phyloP scores from a whole-genome alignment of 78 protist species.

The Tieghemostelium lacteum region DNA sequence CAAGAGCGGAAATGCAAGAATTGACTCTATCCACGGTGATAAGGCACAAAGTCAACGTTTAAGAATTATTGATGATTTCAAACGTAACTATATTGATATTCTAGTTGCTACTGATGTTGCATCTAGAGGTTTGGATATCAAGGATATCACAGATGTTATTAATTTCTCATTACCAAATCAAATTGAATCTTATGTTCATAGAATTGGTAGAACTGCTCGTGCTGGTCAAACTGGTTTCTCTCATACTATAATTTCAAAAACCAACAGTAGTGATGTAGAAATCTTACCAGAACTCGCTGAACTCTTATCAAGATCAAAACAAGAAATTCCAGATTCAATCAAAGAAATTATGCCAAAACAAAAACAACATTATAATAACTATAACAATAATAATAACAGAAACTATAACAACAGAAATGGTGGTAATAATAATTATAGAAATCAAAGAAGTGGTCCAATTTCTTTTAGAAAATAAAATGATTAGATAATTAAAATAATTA shows the following conservation, averaged over 20 bases:
- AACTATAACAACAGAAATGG: not conserved
- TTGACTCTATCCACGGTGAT: conserved; percentile 96
- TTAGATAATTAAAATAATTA: no score
- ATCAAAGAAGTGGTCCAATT: conserved; percentile 7
- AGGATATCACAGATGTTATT: conserved; percentile 96
- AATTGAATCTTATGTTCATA: conserved; percentile 97
- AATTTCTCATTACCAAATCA: conserved; percentile 97
- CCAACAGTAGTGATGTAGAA: conserved; percentile 92
- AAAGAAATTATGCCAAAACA: not conserved
- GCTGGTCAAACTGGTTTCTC: conserved; percentile 94
- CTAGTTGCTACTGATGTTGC: conserved; percentile 99
- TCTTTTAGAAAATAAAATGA: conserved; percentile 1
- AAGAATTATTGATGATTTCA: conserved; percentile 40
- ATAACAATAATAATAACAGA: not conserved
- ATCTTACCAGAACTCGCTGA: conserved; percentile 81
- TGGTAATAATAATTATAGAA: conserved; percentile 1
- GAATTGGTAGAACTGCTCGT: conserved; percentile 87
- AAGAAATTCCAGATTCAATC: conserved; percentile 20
- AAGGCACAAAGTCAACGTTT: conserved; percentile 80
- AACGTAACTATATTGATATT: conserved; percentile 56
- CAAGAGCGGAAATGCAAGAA: conserved; percentile 43
- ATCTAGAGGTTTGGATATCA: conserved; percentile 98
- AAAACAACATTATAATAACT: not conserved
- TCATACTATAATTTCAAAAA: conserved; percentile 93
- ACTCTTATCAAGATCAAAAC: not conserved